Evolutionary conservation across 805 yeast species (phyloP).

Genomic region (Yamadazyma sp.): DNA sequence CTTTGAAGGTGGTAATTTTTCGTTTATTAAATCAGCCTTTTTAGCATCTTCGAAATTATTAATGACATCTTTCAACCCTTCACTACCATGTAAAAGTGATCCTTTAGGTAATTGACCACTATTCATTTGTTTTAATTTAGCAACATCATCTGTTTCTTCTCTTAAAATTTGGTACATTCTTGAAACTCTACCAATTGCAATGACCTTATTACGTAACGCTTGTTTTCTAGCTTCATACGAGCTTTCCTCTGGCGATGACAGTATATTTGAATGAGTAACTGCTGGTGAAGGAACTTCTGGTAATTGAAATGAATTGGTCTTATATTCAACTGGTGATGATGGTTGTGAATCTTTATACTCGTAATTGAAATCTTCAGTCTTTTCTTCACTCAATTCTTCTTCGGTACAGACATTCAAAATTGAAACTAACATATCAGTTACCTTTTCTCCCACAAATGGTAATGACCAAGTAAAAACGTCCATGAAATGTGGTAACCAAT

Average conservation of each 20-base stretch:
- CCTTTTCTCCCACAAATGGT: conserved; percentile 96
- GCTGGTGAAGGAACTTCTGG: not conserved
- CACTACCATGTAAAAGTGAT: conserved; percentile 75
- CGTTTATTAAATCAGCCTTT: conserved; percentile 75
- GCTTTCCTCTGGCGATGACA: not conserved
- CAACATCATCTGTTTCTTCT: conserved; percentile 83
- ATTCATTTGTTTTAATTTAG: conserved; percentile 67
- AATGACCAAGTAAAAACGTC: conserved; percentile 97
- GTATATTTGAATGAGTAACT: conserved; percentile 1
- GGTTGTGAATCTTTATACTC: conserved; percentile 15
- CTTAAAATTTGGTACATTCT: conserved; percentile 87
- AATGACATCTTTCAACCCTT: conserved; percentile 69
- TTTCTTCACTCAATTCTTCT: conserved; percentile 83
- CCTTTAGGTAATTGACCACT: conserved; percentile 87
- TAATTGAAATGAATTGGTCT: conserved; percentile 6
- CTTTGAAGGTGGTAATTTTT: conserved; percentile 79
- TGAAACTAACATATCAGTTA: conserved; percentile 87
- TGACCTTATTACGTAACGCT: conserved; percentile 77
- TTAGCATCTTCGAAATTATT: conserved; percentile 80
- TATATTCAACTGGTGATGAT: conserved; percentile 14
- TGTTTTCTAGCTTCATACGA: conserved; percentile 34
- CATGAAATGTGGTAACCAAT: conserved; percentile 95
- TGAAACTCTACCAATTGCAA: conserved; percentile 95
- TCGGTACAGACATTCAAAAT: conserved; percentile 92
- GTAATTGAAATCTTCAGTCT: conserved; percentile 38